Evolutionary conservation across 768 basidiomycete genomes (phyloP).

Genomic region (Podaxis sp.): DNA sequence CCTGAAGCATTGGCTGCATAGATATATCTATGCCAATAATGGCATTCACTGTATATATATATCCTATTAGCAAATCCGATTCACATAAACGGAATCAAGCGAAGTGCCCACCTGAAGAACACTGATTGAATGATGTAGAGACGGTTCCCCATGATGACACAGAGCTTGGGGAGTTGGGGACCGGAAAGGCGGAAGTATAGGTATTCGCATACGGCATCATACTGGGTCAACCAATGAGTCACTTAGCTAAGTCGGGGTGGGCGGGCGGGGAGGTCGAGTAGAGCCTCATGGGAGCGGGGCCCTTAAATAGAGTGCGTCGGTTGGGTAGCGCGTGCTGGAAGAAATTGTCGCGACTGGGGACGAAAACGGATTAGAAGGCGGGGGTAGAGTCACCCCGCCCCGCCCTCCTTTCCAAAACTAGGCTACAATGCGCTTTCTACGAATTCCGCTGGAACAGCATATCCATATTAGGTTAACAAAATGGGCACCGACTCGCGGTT

Average conservation of each 20-base stretch:
- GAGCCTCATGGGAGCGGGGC: background rate
- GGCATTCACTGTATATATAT: background rate
- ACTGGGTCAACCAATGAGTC: background rate
- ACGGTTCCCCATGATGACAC: conserved; percentile 9
- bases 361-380: background rate
- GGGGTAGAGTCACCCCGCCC: conserved; percentile 1
- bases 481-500: background rate
- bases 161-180: background rate
- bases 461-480: background rate
- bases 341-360: background rate
- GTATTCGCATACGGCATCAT: background rate
- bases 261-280: background rate
- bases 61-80: background rate
- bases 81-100: background rate
- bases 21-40: background rate
- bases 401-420: background rate
- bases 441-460: background rate
- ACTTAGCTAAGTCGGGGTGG: background rate
- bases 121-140: background rate
- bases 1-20: background rate
- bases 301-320: conserved; percentile 7
- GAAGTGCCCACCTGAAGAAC: background rate
- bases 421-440: background rate
- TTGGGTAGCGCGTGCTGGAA: background rate
- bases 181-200: background rate